Conservation (phyloP, 768 basidiomycete species). For the Podaxis sp. region DNA sequence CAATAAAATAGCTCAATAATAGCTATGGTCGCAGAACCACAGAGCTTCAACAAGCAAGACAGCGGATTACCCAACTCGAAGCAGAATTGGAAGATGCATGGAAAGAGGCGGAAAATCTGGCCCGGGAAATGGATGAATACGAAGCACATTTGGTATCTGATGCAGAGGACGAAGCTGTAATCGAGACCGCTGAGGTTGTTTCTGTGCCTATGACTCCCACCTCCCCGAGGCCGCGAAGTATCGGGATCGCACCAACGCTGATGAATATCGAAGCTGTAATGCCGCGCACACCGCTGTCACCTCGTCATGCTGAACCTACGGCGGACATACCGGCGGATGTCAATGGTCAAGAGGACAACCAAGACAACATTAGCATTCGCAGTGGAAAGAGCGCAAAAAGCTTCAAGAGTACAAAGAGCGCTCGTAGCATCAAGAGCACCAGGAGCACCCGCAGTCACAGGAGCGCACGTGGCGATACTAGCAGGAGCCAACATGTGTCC, state of each 20-base stretch:
- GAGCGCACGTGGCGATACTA: conserved; percentile 24
- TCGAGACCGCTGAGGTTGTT: conserved; percentile 48
- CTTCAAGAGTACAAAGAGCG: conserved; percentile 34
- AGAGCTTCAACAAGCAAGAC: conserved; percentile 51
- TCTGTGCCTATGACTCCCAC: conserved; percentile 30
- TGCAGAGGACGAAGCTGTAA: conserved; percentile 38
- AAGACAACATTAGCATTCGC: conserved; percentile 15
- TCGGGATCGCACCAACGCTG: conserved; percentile 20
- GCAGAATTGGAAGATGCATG: conserved; percentile 80
- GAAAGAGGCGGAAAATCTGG: conserved; percentile 74
- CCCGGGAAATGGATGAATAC: conserved; percentile 67
- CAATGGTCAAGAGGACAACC: conserved; percentile 11
- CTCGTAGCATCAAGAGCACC: conserved; percentile 32
- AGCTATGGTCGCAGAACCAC: conserved; percentile 66
- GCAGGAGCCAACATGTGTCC: conserved; percentile 45
- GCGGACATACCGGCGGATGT: conserved; percentile 15
- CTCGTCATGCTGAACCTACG: conserved; percentile 16
- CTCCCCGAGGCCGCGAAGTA: conserved; percentile 19
- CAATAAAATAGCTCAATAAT: conserved; percentile 51
- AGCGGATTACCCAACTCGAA: conserved; percentile 54
- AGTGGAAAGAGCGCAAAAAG: conserved; percentile 25
- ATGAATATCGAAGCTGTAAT: conserved; percentile 17
- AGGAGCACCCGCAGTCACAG: conserved; percentile 36
- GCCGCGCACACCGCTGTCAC: conserved; percentile 22
- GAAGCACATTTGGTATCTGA: conserved; percentile 36